A percentile compares a stretch with the other conserved stretches of the same genome.
phyloP scores from a whole-genome alignment of 2,329 filamentous ascomycete genomes.

The Penicillium palitans region DNA sequence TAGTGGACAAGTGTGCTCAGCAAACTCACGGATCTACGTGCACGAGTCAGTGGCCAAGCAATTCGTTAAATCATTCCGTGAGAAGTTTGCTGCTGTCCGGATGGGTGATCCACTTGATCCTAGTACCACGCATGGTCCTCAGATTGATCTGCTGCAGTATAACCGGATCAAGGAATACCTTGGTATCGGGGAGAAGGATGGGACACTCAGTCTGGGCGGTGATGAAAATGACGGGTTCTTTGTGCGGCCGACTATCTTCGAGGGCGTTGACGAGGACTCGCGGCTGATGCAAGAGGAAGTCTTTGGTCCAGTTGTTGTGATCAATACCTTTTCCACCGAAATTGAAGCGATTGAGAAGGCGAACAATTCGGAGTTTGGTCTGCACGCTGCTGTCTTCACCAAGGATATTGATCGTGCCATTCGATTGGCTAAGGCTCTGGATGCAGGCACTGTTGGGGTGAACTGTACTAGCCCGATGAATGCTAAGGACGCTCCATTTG shows the following conservation, averaged over 20 bases:
- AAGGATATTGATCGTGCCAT: constrained; percentile 32
- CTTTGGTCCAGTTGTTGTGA: constrained; percentile 47
- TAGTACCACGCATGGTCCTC: constrained; percentile 80
- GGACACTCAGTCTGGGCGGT: constrained; percentile 65
- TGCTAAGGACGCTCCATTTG: constrained; percentile 46
- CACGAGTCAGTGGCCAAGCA: constrained; percentile 82
- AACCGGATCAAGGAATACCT: constrained; percentile 79
- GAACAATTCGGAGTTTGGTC: constrained; percentile 47
- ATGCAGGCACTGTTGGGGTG: constrained; percentile 32
- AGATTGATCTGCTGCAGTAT: constrained; percentile 78
- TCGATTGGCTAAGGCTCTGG: constrained; percentile 26
- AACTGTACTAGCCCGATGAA: constrained; percentile 42
- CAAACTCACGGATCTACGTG: constrained; percentile 71
- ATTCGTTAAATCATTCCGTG: constrained; percentile 76
- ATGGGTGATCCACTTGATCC: constrained; percentile 77
- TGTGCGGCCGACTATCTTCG: constrained; percentile 83
- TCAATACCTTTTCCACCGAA: constrained; percentile 48
- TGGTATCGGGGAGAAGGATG: constrained; percentile 63
- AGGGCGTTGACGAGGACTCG: constrained; percentile 58
- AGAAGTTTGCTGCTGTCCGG: constrained; percentile 67
- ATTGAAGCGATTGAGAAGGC: constrained; percentile 58
- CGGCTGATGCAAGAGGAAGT: constrained; percentile 43
- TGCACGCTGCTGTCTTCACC: constrained; percentile 35
- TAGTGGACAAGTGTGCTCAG: constrained; percentile 62
- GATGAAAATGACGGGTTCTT: constrained; percentile 80